Evolutionary conservation across 2,329 filamentous ascomycete species (phyloP), one percentile per base, ranked within the genome.

Genomic region (Cladobotryum mycophilum): DNA sequence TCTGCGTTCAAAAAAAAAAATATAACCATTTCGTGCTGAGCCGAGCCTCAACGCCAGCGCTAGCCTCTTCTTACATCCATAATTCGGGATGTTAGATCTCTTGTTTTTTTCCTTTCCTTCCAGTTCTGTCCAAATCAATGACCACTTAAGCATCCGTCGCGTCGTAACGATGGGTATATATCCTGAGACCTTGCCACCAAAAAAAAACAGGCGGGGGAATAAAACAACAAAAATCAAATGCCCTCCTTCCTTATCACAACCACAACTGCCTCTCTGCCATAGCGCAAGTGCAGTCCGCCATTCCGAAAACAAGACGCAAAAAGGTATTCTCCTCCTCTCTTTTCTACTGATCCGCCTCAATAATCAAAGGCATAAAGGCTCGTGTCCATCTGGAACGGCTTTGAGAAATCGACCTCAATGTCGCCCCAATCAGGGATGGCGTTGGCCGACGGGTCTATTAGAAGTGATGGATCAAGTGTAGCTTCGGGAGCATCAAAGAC

Each of bases 381-480:
- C 42, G 70, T 70, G 53, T 82, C 78, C 48, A 83, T 66, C 55
- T 70, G 60, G 54, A 80, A 79, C 1, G 76, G 72, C 62, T 81
- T 80, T 47, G 68, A 68, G 55, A 80, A 78, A 58, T 79, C 74
- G 1, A 64, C 60, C 4, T 70, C 61, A 36, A 76, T 61, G n/a
- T 81, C 75, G 35, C 81, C 78, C 74, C 77, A 78, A 52, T 69
- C 64, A 7, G 65, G 58, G 41, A 56, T 52, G n/a, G 60, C 57
- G 4, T 53, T 51, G 5, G 49, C 51, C 18, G 58, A 37, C 14
- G 58, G 48, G 25, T 67, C 58, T 33, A 65, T 43, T 11, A 69
- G 50, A n/a, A 63, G 41, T 33, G 58, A 55, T n/a, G 66, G 58
- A 41, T 70, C 61, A 17, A 65, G 48, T 11, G 54, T 55, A 14